A percentile compares a stretch with the other conserved stretches of the same genome.
These are phyloP conservation scores for Stipa capillata DNA, from an alignment of 176 grass and related monocot genomes.

Conservation along the genomic window DNA sequence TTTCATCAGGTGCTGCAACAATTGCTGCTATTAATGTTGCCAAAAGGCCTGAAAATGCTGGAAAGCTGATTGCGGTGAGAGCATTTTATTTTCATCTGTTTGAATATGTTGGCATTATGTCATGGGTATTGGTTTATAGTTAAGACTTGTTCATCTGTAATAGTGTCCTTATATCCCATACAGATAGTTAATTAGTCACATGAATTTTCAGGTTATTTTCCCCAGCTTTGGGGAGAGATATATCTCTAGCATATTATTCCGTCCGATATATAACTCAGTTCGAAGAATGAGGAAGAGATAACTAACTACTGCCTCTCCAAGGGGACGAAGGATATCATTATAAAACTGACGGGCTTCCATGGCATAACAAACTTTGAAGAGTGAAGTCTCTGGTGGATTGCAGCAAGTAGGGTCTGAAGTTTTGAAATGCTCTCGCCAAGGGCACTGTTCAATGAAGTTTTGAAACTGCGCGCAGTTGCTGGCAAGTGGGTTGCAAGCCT, in stretches of 20 bases:
- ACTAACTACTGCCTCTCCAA: background rate
- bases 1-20: constrained; percentile 90
- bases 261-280: constrained; percentile 75
- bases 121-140: background rate
- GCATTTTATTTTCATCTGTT: constrained; percentile 2
- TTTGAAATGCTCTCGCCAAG: background rate
- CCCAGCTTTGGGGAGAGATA: constrained; percentile 97
- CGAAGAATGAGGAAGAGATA: constrained; percentile 57
- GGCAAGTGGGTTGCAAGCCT: background rate
- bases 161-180: background rate
- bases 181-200: background rate
- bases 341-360: background rate
- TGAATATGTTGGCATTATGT: background rate
- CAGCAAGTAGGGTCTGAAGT: background rate
- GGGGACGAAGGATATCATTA: background rate
- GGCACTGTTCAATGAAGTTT: background rate
- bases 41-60: constrained; percentile 89
- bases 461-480: background rate
- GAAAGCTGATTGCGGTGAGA: constrained; percentile 80
- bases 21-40: constrained; percentile 78
- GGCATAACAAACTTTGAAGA: background rate
- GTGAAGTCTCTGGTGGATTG: background rate
- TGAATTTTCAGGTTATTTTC: constrained; percentile 73
- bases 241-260: constrained; percentile 69
- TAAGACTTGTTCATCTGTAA: background rate